Percentiles rank a stretch among this genome's conserved stretches.
Conservation (phyloP, 2,329 filamentous ascomycete genomes). For the Chrysosporium keratinophilum region DNA sequence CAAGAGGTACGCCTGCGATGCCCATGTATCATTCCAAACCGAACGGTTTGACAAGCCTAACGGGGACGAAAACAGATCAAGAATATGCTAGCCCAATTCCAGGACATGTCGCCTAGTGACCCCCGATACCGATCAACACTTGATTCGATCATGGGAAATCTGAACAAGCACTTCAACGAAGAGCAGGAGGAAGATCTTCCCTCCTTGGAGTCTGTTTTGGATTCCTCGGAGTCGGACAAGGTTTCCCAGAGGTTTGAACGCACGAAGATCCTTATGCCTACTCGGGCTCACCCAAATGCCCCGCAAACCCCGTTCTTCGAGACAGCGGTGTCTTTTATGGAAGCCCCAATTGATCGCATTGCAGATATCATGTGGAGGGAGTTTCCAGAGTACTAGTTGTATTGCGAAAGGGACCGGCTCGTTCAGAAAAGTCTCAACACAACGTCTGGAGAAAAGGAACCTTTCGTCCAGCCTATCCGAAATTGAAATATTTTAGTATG, state of each 20-base stretch:
- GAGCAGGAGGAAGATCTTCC: conserved; percentile 43
- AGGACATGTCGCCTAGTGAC: conserved; percentile 33
- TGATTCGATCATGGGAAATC: conserved; percentile 32
- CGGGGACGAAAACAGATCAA: conserved; percentile 36
- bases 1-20: conserved; percentile 10
- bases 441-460: background rate
- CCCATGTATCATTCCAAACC: no score
- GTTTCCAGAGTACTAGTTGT: conserved; percentile 32
- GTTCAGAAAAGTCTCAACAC: background rate
- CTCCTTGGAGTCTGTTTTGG: conserved; percentile 36
- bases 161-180: conserved; percentile 40
- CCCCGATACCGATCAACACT: conserved; percentile 34
- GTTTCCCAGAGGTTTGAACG: conserved; percentile 38
- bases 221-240: conserved; percentile 23
- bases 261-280: conserved; percentile 45
- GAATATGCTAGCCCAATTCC: conserved; percentile 39
- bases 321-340: conserved; percentile 43
- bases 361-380: conserved; percentile 42
- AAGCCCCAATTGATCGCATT: conserved; percentile 47
- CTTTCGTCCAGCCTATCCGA: no score
- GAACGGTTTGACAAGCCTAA: background rate
- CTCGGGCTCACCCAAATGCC: conserved; percentile 41
- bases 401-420: background rate
- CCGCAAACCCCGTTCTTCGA: conserved; percentile 47
- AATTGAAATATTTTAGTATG: no score